Conservation (phyloP, 1,284 basidiomycete genomes). For the Kwoniella shivajii region DNA sequence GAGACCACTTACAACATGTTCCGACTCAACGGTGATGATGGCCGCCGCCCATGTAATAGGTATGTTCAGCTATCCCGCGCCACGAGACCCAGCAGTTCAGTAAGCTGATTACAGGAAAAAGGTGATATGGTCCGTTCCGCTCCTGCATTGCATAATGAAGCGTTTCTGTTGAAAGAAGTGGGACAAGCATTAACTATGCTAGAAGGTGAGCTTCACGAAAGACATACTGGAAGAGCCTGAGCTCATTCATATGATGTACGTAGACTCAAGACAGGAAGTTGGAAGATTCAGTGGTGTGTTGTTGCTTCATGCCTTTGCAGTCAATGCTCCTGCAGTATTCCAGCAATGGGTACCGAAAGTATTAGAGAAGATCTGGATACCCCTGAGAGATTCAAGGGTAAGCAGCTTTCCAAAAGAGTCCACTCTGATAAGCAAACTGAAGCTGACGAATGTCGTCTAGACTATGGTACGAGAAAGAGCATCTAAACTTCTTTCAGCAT, state of each 20-base stretch:
- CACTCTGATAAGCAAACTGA: too few species aligned
- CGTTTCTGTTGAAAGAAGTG: slow-evolving; percentile 53
- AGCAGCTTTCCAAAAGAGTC: too few species aligned
- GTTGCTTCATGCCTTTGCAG: slow-evolving; percentile 85
- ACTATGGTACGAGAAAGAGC: slow-evolving; percentile 81
- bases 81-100: neutral
- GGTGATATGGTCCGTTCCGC: slow-evolving; percentile 54
- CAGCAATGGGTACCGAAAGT: slow-evolving; percentile 82
- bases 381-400: slow-evolving; percentile 78
- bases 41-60: slow-evolving; percentile 45
- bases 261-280: slow-evolving; percentile 51
- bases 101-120: neutral
- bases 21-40: slow-evolving; percentile 53
- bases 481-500: slow-evolving; percentile 84
- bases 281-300: slow-evolving; percentile 58
- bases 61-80: neutral
- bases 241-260: neutral
- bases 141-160: slow-evolving; percentile 48
- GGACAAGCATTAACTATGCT: slow-evolving; percentile 50
- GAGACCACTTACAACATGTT: slow-evolving; percentile 48
- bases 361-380: slow-evolving; percentile 86
- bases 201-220: slow-evolving; percentile 39
- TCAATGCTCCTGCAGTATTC: slow-evolving; percentile 81
- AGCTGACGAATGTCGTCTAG: slow-evolving; percentile 28
- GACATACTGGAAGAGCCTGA: neutral